Percentiles rank a stretch among this genome's conserved stretches.
Evolutionary conservation across 257 asterid species (phyloP).

Genomic region (Ilex aquifolium): DNA sequence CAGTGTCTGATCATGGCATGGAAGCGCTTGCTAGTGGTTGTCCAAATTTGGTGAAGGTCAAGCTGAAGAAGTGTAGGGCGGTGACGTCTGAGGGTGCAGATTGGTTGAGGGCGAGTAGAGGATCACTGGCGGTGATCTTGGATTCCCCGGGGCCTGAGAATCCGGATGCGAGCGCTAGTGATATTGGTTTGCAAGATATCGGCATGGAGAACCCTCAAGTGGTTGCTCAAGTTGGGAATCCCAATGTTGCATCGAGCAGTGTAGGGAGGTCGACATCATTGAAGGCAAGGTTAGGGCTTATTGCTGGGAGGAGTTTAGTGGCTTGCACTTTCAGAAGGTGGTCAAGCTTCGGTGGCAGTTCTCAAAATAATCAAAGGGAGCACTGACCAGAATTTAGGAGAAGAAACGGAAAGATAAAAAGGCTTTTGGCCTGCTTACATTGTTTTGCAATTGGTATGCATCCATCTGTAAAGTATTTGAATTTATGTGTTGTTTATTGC

Average conservation of each 20-base stretch:
- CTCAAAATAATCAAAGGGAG: slow-evolving; percentile 25
- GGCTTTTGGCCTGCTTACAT: too few relatives aligned
- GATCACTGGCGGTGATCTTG: slow-evolving; percentile 60
- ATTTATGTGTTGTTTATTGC: too few relatives aligned
- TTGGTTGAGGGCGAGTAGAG: slow-evolving; percentile 72
- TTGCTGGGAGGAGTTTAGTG: slow-evolving; percentile 54
- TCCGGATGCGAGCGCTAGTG: slow-evolving; percentile 42
- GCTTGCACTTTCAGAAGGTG: slow-evolving; percentile 68
- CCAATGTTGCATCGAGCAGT: slow-evolving; percentile 26
- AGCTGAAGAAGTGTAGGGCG: slow-evolving; percentile 85
- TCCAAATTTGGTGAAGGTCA: slow-evolving; percentile 85
- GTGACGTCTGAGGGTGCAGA: slow-evolving; percentile 78
- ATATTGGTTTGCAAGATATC: slow-evolving; percentile 37
- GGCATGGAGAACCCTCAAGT: slow-evolving; percentile 22
- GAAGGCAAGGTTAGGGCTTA: slow-evolving; percentile 56
- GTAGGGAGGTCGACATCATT: slow-evolving; percentile 62
- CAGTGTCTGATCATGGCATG: slow-evolving; percentile 70
- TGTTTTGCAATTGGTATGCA: too few relatives aligned
- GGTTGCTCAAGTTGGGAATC: slow-evolving; percentile 20
- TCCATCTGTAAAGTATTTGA: too few relatives aligned
- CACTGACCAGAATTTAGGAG: too few relatives aligned
- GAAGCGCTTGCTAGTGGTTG: slow-evolving; percentile 89
- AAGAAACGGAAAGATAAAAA: too few relatives aligned
- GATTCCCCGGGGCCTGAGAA: slow-evolving; percentile 54
- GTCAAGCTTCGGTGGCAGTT: slow-evolving; percentile 60